Base-by-base conservation (phyloP, 2,329 filamentous ascomycete species). In the Phaeosphaeria sp. region DNA sequence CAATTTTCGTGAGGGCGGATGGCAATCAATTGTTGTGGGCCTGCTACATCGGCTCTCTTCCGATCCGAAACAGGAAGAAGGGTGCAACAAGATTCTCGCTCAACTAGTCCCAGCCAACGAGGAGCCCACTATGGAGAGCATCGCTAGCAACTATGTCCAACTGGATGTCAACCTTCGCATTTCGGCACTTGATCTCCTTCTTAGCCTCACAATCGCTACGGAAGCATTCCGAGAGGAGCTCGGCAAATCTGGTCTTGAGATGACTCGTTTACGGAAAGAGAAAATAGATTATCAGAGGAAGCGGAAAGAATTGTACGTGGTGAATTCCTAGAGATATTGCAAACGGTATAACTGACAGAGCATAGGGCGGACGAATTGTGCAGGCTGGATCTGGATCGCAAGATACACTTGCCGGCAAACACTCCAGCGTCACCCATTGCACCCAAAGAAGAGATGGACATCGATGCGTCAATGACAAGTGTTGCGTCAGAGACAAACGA, bases 261-360 rank as follows among this genome's bases (percentile, higher is more conserved):
- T 98, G 93, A 99, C 95, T 1, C 87, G 89, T 54, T 92, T 96
- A 72, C 89, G 95, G 50, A 99, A 99, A 77, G 91, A 96, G 74
- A 97, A 97, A 80, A 97, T 97, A 60, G 92, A 96, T 64, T 90
- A 88, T 78, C 94, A 98, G 78, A 87, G 93, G 64, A 87, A 90
- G 66, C 88, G 90, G 63, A 90, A 89, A 75, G 78, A 81, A 65
- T 78, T 82, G 81, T 86, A 80, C 79, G 84, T 82, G 23, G 10
- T 30, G 4, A 17, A 15, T 22, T 50, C 13, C 15, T 15, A 25
- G n/a, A 25, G 27, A 17, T 42, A 6, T 36, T 18, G 4, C 10
- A 22, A 39, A 59, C 36, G 59, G 39, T 10, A 23, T 18, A 17
- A n/a, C 50, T 68, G 51, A 66, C 41, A 21, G 3, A 23, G n/a